Evolutionary conservation across 768 basidiomycete species (phyloP).

Genomic region (Mycena latifolia): DNA sequence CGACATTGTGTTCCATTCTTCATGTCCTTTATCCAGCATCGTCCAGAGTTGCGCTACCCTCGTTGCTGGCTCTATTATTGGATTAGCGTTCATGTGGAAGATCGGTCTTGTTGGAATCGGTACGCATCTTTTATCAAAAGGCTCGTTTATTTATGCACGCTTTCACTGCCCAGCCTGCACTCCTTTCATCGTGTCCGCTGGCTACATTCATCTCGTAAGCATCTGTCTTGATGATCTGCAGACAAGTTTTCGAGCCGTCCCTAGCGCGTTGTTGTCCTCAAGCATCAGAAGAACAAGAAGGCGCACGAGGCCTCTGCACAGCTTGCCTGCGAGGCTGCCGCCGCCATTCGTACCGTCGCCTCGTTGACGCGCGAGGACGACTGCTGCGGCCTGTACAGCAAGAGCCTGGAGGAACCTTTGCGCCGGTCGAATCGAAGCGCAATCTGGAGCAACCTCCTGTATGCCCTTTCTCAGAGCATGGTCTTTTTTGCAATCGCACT

Average conservation of each 20-base stretch:
- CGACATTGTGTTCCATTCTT: no score
- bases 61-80: constrained; percentile 79
- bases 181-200: constrained; percentile 75
- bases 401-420: constrained; percentile 80
- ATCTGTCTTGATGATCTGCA: constrained; percentile 10
- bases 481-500: constrained; percentile 88
- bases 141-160: not conserved
- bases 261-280: constrained; percentile 87
- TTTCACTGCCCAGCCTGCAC: constrained; percentile 67
- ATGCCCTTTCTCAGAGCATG: constrained; percentile 79
- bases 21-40: constrained; percentile 61
- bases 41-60: constrained; percentile 83
- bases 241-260: not conserved
- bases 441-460: constrained; percentile 74
- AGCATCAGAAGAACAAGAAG: constrained; percentile 85
- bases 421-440: constrained; percentile 72
- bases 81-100: constrained; percentile 83
- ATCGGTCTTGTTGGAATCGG: constrained; percentile 87
- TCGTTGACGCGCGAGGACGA: constrained; percentile 89
- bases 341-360: constrained; percentile 91
- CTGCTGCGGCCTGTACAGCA: constrained; percentile 74
- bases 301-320: constrained; percentile 87
- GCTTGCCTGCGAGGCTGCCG: constrained; percentile 92
- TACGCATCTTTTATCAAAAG: no score
- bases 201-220: constrained; percentile 87